Base-by-base conservation (phyloP, 2,329 filamentous ascomycete species). In the Aspergillus cejpii region DNA sequence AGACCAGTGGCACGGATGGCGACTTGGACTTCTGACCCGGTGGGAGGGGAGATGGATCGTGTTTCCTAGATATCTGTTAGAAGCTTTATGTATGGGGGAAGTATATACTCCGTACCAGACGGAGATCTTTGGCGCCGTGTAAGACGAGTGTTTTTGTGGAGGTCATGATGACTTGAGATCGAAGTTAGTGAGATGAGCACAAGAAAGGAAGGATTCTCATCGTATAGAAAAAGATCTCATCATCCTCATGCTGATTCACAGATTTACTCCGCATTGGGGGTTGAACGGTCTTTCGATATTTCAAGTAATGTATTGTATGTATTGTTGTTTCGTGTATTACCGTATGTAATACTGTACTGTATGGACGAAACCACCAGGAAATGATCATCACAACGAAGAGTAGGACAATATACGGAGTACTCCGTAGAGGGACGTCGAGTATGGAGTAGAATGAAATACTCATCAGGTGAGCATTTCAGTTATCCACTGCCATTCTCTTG, bases 1-100 rank as follows among this genome's bases (percentile, higher is more conserved):
- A 87, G 79, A 21, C 82, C 82, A 3, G 83, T 86, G 53, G 78
- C 75, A 50, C 76, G 77, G 51, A 86, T 74, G 50, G 76, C 73
- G 50, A 86, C 67, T 67, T 85, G 78, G 42, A 86, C 74, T 62
- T 85, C 80, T 50, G 67, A 63, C 21, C 69, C 61, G 31, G 61
- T 58, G 11, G 78, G 79, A 11, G 70, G 54, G 23, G 69, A 53
- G 37, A 78, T 62, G 7, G 63, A 56, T 50, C 77, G 74, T 39
- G 67, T 63, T 72, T 81, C 78, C 79, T 81, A 55, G n/a, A 8
- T n/a, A n/a, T 21, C 23, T 33, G 37, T 58, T 47, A 55, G 46
- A 5, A 10, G 15, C 31, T 15, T 28, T 17, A 23, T n/a, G 26
- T 19, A 3, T 28, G 11, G 15, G 24, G 15, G 15, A 27, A 33